phyloP scores from a whole-genome alignment of 1,139 yeast species.

The Yamadazyma triangularis region DNA sequence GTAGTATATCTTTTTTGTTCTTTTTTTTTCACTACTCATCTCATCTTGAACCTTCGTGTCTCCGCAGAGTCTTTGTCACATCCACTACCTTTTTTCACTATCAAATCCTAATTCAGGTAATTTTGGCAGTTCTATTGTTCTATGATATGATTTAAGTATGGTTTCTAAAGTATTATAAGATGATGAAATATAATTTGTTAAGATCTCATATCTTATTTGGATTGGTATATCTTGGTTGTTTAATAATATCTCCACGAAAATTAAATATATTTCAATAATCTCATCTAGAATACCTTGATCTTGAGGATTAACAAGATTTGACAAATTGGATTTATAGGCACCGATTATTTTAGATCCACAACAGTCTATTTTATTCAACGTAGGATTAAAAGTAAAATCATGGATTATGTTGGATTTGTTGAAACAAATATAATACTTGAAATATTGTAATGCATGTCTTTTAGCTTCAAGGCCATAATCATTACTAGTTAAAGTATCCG shows the following conservation, averaged over 20 bases:
- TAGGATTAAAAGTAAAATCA: constrained; percentile 3
- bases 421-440: constrained; percentile 14
- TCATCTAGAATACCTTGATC: constrained; percentile 3
- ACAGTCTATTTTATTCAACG: constrained; percentile 4
- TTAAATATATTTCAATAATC: constrained; percentile 9
- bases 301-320: neutral
- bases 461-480: neutral
- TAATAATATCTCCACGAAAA: constrained; percentile 5
- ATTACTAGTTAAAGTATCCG: neutral
- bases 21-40: constrained; percentile 2
- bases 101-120: neutral
- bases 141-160: no score
- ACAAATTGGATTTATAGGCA: neutral
- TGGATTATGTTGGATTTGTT: constrained; percentile 7
- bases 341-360: constrained; percentile 1
- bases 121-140: neutral
- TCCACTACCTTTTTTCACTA: neutral
- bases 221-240: neutral
- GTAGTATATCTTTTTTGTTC: neutral
- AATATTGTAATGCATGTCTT: neutral
- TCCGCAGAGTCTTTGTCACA: constrained; percentile 1
- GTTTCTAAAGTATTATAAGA: neutral
- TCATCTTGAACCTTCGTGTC: no score
- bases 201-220: neutral
- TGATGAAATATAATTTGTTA: neutral